Evolutionary conservation across 371 early-diverging fungal genomes (phyloP), one percentile per base, ranked within the genome.

Genomic region (Mortierella sp.): DNA sequence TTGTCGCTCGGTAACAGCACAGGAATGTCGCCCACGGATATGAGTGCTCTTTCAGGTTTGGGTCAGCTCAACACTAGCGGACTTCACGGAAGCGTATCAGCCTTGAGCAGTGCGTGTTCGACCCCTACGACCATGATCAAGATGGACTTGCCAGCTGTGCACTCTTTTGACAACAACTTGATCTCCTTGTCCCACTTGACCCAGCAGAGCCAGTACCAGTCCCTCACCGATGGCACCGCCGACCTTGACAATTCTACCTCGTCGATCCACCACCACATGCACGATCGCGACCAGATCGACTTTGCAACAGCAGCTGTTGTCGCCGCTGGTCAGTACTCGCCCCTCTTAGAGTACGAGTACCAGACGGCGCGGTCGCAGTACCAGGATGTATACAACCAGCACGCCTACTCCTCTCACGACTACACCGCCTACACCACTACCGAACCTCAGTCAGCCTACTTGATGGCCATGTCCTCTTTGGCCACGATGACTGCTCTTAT

Each of bases 51-150:
- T 11, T 67, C 78, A 10, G 78, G 78, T n/a, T 51, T 82, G 69
- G 72, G 78, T 34, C 71, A 70, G 26, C 61, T 80, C 51, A 71
- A 55, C 70, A 69, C 69, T 10, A 71, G 19, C 40, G 72, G 71
- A 34, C 72, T 71, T 8, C 79, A 71, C 21, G 69, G 71, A 44
- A 72, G 57, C 44, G 64, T 77, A 46, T 51, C 83, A 13, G 79
- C 57, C 31, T 50, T 82, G 43, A 71, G 76, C 50, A 83, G 84
- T 46, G 43, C 72, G n/a, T 76, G 83, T 24, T 79, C 84, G 2
- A 80, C 84, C 3, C 77, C 84, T 3, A 77, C 78, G 0, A 59
- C 77, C 11, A 69, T 83, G 84, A 44, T 75, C 46, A 83, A 83
- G 54, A 80, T 83, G 84, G 84, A 77, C 13, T 69, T 78, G 31